phyloP scores from a whole-genome alignment of 306 rosid species.

The Ormosia emarginata region DNA sequence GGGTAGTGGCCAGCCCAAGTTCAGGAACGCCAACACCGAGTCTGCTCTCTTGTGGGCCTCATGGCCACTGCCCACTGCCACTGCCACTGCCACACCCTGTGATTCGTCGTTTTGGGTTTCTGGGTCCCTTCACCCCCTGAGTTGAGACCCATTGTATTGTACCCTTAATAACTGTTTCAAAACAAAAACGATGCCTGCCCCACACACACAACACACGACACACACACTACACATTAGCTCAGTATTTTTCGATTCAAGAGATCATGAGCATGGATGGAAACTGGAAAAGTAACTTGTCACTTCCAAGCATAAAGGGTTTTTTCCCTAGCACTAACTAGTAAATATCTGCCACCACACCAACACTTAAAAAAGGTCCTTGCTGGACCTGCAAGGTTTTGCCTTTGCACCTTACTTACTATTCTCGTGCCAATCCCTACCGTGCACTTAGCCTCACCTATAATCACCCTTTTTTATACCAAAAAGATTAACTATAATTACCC shows the following conservation, averaged over 20 bases:
- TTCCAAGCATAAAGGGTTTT: background rate
- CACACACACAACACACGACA: background rate
- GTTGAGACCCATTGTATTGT: background rate
- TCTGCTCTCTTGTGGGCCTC: slow-evolving; percentile 15
- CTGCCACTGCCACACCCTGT: background rate
- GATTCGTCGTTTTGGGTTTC: slow-evolving; percentile 10
- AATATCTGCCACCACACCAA: background rate
- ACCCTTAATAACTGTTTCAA: background rate
- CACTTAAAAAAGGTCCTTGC: background rate
- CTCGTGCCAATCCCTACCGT: slow-evolving; percentile 4
- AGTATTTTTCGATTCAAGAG: slow-evolving; percentile 3
- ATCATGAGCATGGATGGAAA: background rate
- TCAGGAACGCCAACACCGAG: slow-evolving; percentile 23
- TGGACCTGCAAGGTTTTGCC: background rate
- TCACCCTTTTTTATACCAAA: slow-evolving; percentile 16
- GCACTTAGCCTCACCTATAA: background rate
- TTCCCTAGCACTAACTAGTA: background rate
- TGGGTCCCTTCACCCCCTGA: background rate
- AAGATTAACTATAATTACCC: background rate
- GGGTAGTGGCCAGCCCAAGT: slow-evolving; percentile 31
- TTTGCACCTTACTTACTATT: background rate
- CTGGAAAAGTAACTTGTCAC: slow-evolving; percentile 22
- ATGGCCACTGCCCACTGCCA: background rate
- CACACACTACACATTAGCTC: background rate
- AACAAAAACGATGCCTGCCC: background rate